Evolutionary conservation across 225 moss, liverwort and hornwort genomes (phyloP), one percentile per base, ranked within the genome.

Genomic region (Physcomitrium patens): DNA sequence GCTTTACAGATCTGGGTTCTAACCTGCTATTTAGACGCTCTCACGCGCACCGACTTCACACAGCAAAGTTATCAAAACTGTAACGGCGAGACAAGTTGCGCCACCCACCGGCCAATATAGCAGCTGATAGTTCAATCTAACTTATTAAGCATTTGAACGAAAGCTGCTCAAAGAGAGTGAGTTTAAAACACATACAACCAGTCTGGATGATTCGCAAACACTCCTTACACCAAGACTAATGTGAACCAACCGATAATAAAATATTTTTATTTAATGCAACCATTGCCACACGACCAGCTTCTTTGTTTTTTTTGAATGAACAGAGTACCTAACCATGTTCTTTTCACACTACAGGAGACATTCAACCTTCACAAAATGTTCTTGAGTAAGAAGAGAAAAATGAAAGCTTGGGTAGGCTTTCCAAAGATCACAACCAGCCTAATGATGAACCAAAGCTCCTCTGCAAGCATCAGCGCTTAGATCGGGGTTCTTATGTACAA

Each of bases 321-420:
- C 44, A 59, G 13, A 50, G 45, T n/a, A 41, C 14, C 1, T 24
- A 67, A 1, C 55, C 53, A 54, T 51, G 70, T 18, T 24, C 10
- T 54, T 60, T 18, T 11, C 67, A 77, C 46, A 71, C 67, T 37
- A 4, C 11, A 11, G 8, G 51, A 58, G 42, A 60, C 72, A 24
- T 55, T 61, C 67, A 58, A 41, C 71, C 76, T 67, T 61, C 62
- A 72, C 63, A 72, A 68, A 77, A 67, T 56, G 55, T 16, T 56
- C 41, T 51, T 58, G 28, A 58, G 20, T 28, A 31, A 44, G 58
- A 44, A 10, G 9, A 65, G 65, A 52, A 12, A 15, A 22, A 22
- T 18, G 37, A 24, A 10, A 62, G 17, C 28, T 22, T 42, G 0
- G 54, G 46, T 22, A 58, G 20, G n/a, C 26, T 65, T 22, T 54